These are phyloP conservation scores for Claviceps sp. DNA, from an alignment of 2,329 filamentous ascomycete species.

Conservation along the genomic window DNA sequence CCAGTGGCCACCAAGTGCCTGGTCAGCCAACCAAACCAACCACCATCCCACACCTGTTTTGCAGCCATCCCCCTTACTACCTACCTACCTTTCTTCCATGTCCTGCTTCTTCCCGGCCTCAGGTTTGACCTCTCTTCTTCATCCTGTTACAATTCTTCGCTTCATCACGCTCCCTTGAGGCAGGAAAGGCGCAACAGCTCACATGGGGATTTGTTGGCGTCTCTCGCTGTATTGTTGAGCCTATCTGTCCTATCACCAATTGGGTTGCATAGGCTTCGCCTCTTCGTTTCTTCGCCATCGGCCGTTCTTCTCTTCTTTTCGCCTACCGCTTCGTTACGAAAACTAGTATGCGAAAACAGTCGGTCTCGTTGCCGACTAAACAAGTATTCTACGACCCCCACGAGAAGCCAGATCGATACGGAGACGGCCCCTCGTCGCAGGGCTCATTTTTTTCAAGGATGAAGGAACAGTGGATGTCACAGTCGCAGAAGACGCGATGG, in stretches of 20 bases:
- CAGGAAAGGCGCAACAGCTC: background rate
- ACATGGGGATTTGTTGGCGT: conserved; percentile 11
- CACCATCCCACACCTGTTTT: background rate
- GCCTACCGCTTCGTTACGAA: background rate
- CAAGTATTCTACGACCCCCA: conserved; percentile 45
- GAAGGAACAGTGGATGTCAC: conserved; percentile 46
- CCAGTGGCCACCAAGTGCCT: background rate
- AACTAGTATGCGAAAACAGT: conserved; percentile 49
- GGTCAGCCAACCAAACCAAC: background rate
- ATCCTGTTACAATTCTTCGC: background rate
- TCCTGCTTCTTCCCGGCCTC: background rate
- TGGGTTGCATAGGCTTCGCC: background rate
- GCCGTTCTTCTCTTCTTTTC: conserved; percentile 4
- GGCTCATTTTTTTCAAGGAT: conserved; percentile 39
- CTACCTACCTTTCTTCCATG: background rate
- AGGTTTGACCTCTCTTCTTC: background rate
- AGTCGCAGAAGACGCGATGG: conserved; percentile 52
- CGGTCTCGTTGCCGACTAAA: conserved; percentile 48
- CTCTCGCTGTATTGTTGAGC: conserved; percentile 12
- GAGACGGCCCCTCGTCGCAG: conserved; percentile 28
- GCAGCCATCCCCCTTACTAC: background rate
- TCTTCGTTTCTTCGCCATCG: background rate
- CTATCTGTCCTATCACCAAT: conserved; percentile 1
- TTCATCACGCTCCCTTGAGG: background rate
- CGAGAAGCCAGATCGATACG: conserved; percentile 53